Base-by-base conservation (phyloP, 2,329 filamentous ascomycete species). In the Rutstroemia sydowiana region DNA sequence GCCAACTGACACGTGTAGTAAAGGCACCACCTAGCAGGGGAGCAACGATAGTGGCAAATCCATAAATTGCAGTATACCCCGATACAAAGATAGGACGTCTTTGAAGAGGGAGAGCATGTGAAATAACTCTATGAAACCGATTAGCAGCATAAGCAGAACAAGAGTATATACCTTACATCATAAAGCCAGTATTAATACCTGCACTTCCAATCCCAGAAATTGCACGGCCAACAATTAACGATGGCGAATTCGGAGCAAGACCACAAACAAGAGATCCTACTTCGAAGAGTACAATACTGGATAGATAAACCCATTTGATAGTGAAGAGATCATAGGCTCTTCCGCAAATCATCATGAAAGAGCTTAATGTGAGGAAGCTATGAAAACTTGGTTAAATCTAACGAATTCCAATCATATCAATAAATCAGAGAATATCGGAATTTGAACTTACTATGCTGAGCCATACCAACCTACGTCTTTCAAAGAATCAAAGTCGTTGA, bases 391-490 rank as follows among this genome's bases (percentile, higher is more conserved):
- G 16, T 32, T 13, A 32, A 32, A 32, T 32, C 30, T 13, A 32
- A 13, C 13, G 30, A 32, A 32, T 7, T 32, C 30, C 13, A 7
- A 32, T 13, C 6, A 11, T 37, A 37, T 37, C 9, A n/a, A 16
- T n/a, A 37, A 37, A n/a, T 16, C n/a, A n/a, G n/a, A n/a, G 14
- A n/a, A 37, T 37, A 37, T 11, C 34, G 16, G 7, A 5, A 37
- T 8, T 37, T 8, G 16, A 16, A 37, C 34, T 7, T 42, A 42
- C 40, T 68, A 67, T 23, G 66, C 65, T 49, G 63, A 65, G 3
- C 67, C 69, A 46, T 72, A 72, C 70, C 71, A 73, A 43, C 69
- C 70, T 9, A 73, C 66, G 53, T 73, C 70, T 10, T 64, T 59
- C 1, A 71, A 59, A 26, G 67, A 63, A 28, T 69, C 61, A 59